Conservation (phyloP, 1,284 basidiomycete genomes). For the Apiotrichum veenhuisii region DNA sequence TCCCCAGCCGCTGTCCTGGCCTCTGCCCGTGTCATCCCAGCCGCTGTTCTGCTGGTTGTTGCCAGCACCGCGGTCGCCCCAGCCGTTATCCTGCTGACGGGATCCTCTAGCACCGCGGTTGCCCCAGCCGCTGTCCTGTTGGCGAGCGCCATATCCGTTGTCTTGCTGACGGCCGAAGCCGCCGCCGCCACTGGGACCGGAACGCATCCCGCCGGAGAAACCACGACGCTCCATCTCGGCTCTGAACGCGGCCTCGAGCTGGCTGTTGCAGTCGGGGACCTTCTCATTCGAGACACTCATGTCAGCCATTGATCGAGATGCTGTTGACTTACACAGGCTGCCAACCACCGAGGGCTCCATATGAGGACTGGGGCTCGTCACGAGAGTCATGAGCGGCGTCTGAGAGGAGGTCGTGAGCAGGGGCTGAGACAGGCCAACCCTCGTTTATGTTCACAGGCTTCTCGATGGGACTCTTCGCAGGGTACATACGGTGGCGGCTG, state of each 20-base stretch:
- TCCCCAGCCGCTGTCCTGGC: not conserved
- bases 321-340: not conserved
- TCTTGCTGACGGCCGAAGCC: not conserved
- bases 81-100: not conserved
- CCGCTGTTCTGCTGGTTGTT: constrained; percentile 2
- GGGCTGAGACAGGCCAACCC: constrained; percentile 24
- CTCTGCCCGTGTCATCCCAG: constrained; percentile 7
- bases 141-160: too few relatives aligned
- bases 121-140: not conserved
- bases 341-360: too few relatives aligned
- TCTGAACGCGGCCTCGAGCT: constrained; percentile 5
- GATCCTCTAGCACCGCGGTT: not conserved
- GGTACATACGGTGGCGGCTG: constrained; percentile 30
- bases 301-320: not conserved
- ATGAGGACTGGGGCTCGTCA: not conserved
- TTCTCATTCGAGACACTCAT: not conserved
- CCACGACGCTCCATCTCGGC: not conserved
- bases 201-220: not conserved
- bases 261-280: not conserved
- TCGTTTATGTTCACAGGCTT: constrained; percentile 25
- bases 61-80: not conserved
- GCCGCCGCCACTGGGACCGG: not conserved
- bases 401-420: not conserved
- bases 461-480: constrained; percentile 24
- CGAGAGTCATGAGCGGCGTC: not conserved